Base-by-base conservation (phyloP, 2,329 filamentous ascomycete species). In the Colletotrichum higginsianum region DNA sequence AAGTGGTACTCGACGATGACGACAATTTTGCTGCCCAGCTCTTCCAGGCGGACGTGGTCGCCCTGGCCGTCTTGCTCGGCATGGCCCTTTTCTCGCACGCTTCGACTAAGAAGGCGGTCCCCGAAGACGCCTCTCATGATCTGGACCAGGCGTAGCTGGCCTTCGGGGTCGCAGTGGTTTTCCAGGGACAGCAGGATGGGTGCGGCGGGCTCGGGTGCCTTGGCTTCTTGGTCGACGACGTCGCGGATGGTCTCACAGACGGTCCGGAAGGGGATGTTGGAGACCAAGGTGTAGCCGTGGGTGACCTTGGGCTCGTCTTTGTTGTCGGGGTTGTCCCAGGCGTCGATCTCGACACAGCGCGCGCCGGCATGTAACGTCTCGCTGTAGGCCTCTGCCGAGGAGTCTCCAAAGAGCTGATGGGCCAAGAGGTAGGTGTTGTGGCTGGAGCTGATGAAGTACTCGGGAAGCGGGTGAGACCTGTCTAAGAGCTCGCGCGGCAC, bases 391-490 rank as follows among this genome's bases (percentile, higher is more conserved):
- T 85, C 82, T 9, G 90, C 89, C 3, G 87, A 89, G 2, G 90
- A 92, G 26, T 83, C 83, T 5, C 92, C 92, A 75, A 86, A 91
- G 2, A 94, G 87, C 80, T 94, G 92, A 78, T 93, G 90, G 0
- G 91, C 91, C 76, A 91, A 84, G 35, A 94, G 83, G 76, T 94
- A 94, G 0, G 92, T 94, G 80, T 94, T 94, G 82, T 94, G 92
- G 74, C 89, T 92, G 4, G 90, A 92, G 80, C 89, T 92, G 81
- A 94, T 89, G 77, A 90, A 93, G 80, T 94, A 94, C 74, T 93
- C 90, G 2, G 91, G 88, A 26, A 94, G 81, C 1, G 91, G 88
- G 74, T 89, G 84, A 13, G 86, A 88, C 67, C 89, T 83, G 76
- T 92, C 89, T 11, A 86, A 85, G 15, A 91, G 79, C 64, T 86